Base-by-base conservation (phyloP, 2,329 filamentous ascomycete species). In the Metarhizium humberi region DNA sequence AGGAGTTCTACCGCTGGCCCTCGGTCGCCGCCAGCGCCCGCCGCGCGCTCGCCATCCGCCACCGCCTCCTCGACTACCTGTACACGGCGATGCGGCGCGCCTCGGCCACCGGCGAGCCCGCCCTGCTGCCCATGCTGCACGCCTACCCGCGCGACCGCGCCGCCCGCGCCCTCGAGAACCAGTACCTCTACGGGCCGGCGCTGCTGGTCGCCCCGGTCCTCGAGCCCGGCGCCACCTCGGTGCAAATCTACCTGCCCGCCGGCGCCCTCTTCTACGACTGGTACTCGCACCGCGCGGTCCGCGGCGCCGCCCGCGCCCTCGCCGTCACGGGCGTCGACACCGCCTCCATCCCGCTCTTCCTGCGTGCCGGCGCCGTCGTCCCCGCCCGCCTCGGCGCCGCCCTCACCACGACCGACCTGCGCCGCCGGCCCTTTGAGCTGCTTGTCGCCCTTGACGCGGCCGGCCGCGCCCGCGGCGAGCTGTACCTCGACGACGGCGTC, bases 401-500 rank as follows among this genome's bases (percentile, higher is more conserved):
- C 36, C 83, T 82, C 71, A 89, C 86, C 0, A 89, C 86, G 0
- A 77, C 76, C 0, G 79, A 78, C 47, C 71, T 88, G 42, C 77
- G 86, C 46, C 76, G 80, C 60, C 75, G 87, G 61, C 75, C 84
- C 60, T 92, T 92, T 71, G 78, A 85, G 65, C 72, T 95, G 52
- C 64, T 92, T 40, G 77, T 95, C 48, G 85, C 88, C 0, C 78
- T 87, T 0, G 82, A 78, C 6, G 64, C 43, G 2, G 73, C 86
- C 52, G 87, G 85, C 3, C 80, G 72, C 6, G 90, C 90, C 0
- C 68, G 65, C 1, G 90, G 90, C 0, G 74, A 76, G 52, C 73
- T 94, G 55, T 94, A 92, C 66, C 71, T 94, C 5, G 90, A 94
- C 61, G 89, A 95, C 58, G 90, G 90, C 8, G 82, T 84, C 56